These are phyloP conservation scores for Salix udensis DNA, from an alignment of 345 rosid genomes.

Conservation along the genomic window DNA sequence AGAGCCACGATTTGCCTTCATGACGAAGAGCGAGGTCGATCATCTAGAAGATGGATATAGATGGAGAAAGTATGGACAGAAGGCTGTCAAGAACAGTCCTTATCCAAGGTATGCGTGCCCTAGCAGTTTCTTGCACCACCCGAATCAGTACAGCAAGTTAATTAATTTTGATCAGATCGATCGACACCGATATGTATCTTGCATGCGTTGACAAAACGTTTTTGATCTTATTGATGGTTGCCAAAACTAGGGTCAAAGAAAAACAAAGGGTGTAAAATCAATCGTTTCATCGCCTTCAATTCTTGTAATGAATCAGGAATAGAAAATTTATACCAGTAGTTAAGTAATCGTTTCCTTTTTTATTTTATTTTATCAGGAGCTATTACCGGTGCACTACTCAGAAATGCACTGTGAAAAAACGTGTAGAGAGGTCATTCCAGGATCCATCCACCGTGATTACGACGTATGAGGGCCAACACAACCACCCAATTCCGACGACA, in stretches of 20 bases:
- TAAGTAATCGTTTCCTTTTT: too few relatives aligned
- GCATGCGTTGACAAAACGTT: not conserved
- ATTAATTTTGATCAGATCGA: too few relatives aligned
- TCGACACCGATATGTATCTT: not conserved
- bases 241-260: not conserved
- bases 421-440: conserved; percentile 31
- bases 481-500: conserved; percentile 27
- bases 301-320: not conserved
- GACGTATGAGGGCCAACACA: conserved; percentile 33
- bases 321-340: too few relatives aligned
- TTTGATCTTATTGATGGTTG: not conserved
- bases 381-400: conserved; percentile 36
- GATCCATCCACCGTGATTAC: conserved; percentile 29
- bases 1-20: conserved; percentile 35
- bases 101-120: conserved; percentile 23
- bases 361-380: conserved; percentile 15
- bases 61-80: conserved; percentile 38
- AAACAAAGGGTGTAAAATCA: not conserved
- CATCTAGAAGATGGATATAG: conserved; percentile 37
- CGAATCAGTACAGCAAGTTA: conserved; percentile 3
- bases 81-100: conserved; percentile 38
- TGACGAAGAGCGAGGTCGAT: conserved; percentile 38
- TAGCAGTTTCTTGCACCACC: conserved; percentile 5
- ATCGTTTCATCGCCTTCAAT: not conserved
- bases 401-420: conserved; percentile 31